Base-by-base conservation (phyloP, 768 basidiomycete genomes). In the Chalciporus chontae region DNA sequence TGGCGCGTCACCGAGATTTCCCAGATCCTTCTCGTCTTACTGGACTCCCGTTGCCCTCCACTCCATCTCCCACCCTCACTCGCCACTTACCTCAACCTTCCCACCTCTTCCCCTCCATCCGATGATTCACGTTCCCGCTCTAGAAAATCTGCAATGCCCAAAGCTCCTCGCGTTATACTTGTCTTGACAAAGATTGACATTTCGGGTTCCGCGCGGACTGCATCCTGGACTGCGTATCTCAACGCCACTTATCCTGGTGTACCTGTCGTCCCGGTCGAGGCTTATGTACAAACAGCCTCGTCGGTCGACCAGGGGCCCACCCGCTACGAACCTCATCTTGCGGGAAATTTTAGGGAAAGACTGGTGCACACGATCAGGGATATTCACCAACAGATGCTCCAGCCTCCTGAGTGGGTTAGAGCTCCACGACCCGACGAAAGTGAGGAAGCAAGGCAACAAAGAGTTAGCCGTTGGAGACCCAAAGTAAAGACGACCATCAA, bases 1-100 rank as follows among this genome's bases (percentile, higher is more conserved):
- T 97, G 95, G 95, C 81, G 95, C 32, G 94, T 96, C 18, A 83
- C 86, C 6, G 95, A 98, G 69, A 86, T 89, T 21, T 90, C 90
- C 0, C 81, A 93, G 58, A 90, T 97, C 55, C 73, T 97, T 17
- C 80, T 96, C 43, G 77, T 95, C 43, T 79, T 97, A 38, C 76
- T 95, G 29, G 94, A 96, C 67, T 87, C 89, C 14, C 85, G 95
- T 36, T 94, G 90, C 62, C 94, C 95, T 0, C 78, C 84, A 0
- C 69, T 96, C 3, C 94, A 96, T 67, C 86, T 84, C 58, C 93
- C 94, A 1, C 78, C 85, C 1, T 90, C 92, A 0, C 79, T 98
- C 36, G 69, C 79, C 14, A 53, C 72, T 4, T 87, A 89, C 69
- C 78, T 96, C 31, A 17, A 48, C 7, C 47, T 65, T 2, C 50